Percentiles rank a stretch among this genome's conserved stretches.
These are phyloP conservation scores for Metarhizium guizhouense DNA, from an alignment of 2,329 filamentous ascomycete genomes.

Conservation along the genomic window DNA sequence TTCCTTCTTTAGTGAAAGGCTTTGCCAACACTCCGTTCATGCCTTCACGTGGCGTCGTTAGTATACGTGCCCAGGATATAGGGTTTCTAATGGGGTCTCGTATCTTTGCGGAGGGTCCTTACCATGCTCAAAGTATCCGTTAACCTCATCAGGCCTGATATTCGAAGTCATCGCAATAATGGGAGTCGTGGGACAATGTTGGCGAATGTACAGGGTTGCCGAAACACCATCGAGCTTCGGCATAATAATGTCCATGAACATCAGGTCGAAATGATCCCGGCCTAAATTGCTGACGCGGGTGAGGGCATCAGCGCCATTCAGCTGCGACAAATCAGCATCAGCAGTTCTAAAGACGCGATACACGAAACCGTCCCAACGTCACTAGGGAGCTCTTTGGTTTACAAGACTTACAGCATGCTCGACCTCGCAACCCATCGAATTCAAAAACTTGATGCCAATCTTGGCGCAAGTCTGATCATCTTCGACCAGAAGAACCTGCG, in stretches of 20 bases:
- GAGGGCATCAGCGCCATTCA: constrained; percentile 83
- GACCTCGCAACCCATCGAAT: constrained; percentile 57
- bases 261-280: constrained; percentile 49
- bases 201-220: constrained; percentile 84
- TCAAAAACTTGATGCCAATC: constrained; percentile 59
- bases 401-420: constrained; percentile 50
- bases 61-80: neutral
- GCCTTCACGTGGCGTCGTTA: constrained; percentile 40
- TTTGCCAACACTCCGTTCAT: constrained; percentile 98
- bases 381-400: no score
- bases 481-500: constrained; percentile 84
- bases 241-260: constrained; percentile 96
- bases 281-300: constrained; percentile 59
- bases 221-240: constrained; percentile 91
- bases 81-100: neutral
- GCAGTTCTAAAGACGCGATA: neutral
- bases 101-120: constrained; percentile 27
- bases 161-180: constrained; percentile 99
- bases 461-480: constrained; percentile 61
- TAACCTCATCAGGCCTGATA: constrained; percentile 91
- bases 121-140: constrained; percentile 96
- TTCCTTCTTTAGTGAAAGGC: constrained; percentile 84
- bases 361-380: neutral
- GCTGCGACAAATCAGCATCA: constrained; percentile 14
- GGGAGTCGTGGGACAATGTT: constrained; percentile 71